A percentile compares a stretch with the other conserved stretches of the same genome.
These are phyloP conservation scores for Penicillium turbatum DNA, from an alignment of 495 filamentous ascomycete species.

Conservation along the genomic window DNA sequence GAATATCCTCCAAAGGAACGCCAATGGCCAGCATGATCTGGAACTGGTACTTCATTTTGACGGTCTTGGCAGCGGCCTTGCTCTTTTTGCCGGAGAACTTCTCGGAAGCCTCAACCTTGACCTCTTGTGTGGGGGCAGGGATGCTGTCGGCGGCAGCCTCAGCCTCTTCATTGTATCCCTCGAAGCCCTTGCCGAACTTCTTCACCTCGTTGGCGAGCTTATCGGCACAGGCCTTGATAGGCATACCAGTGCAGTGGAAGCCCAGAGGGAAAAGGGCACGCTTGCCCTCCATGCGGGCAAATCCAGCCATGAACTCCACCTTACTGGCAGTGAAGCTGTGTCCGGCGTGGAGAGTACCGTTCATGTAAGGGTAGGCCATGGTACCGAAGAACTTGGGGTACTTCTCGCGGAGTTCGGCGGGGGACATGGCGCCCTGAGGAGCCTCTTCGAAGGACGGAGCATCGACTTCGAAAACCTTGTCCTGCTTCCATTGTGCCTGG, in stretches of 20 bases:
- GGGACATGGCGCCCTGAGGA: slow-evolving; percentile 62
- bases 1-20: slow-evolving; percentile 80
- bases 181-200: slow-evolving; percentile 85
- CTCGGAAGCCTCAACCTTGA: slow-evolving; percentile 66
- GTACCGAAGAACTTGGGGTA: slow-evolving; percentile 90
- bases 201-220: slow-evolving; percentile 86
- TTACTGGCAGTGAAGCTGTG: slow-evolving; percentile 88
- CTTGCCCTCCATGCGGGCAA: slow-evolving; percentile 85
- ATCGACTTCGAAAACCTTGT: slow-evolving; percentile 75
- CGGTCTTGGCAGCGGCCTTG: slow-evolving; percentile 85
- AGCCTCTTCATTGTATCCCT: slow-evolving; percentile 61
- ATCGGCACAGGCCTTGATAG: slow-evolving; percentile 95
- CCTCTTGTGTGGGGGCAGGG: slow-evolving; percentile 51
- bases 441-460: slow-evolving; percentile 73
- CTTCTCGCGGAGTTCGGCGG: slow-evolving; percentile 70
- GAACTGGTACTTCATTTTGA: slow-evolving; percentile 86
- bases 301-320: slow-evolving; percentile 83
- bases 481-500: slow-evolving; percentile 77
- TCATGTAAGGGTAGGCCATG: slow-evolving; percentile 97
- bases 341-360: slow-evolving; percentile 87
- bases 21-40: slow-evolving; percentile 85
- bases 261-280: slow-evolving; percentile 82
- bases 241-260: slow-evolving; percentile 96
- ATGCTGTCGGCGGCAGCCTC: slow-evolving; percentile 40
- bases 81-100: slow-evolving; percentile 94